These are phyloP conservation scores for Beauveria scarabaeidicola DNA, from an alignment of 2,329 filamentous ascomycete genomes.

Conservation along the genomic window DNA sequence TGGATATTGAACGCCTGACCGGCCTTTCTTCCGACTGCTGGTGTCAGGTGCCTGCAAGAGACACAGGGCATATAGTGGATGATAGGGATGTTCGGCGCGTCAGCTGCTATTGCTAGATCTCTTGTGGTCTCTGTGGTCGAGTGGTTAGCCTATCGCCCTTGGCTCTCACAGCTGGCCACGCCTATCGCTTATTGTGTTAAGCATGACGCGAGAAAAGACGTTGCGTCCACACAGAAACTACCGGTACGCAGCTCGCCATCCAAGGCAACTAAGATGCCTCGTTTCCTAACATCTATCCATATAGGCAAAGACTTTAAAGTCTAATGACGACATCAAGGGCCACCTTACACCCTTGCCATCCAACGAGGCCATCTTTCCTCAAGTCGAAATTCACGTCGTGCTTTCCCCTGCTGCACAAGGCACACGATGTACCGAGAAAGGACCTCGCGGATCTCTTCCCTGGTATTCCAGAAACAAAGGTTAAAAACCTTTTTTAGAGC, in stretches of 20 bases:
- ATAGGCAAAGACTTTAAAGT: not conserved
- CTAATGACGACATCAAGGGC: not conserved
- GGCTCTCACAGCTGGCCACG: not conserved
- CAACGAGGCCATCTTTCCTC: not conserved
- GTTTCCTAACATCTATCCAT: not conserved
- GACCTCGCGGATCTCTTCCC: not conserved
- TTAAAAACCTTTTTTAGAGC: not conserved
- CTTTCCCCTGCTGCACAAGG: not conserved
- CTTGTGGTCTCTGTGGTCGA: not conserved
- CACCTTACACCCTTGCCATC: not conserved
- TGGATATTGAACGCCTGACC: not conserved
- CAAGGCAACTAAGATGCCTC: not conserved
- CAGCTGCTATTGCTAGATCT: not conserved
- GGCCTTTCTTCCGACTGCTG: not conserved
- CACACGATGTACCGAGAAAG: not conserved
- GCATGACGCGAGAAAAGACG: not conserved
- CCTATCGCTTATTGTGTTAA: not conserved
- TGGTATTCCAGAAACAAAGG: not conserved
- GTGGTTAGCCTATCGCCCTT: not conserved
- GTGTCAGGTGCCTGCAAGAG: no score
- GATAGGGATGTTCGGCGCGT: no score
- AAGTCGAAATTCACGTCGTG: conserved; percentile 1
- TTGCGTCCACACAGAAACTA: not conserved
- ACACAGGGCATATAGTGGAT: no score
- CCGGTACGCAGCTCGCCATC: not conserved